A percentile compares a stretch with the other conserved stretches of the same genome.
Evolutionary conservation across 305 asterid genomes (phyloP).

Genomic region (Ilex paraguariensis): DNA sequence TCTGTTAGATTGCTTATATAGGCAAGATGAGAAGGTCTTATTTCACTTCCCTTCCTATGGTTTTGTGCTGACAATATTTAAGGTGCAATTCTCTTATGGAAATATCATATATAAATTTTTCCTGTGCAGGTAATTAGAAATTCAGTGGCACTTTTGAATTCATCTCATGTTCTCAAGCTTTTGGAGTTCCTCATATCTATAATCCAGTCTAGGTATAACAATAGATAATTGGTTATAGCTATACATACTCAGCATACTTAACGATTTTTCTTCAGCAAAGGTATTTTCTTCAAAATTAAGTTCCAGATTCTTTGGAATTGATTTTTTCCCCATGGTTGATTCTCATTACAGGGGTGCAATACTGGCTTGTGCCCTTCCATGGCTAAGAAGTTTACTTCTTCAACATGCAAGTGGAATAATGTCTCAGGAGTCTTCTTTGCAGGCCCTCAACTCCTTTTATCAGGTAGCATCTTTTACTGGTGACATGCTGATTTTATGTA

Average conservation of each 20-base stretch:
- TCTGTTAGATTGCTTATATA: slow-evolving; percentile 66
- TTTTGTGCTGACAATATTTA: too few species aligned
- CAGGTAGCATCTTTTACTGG: slow-evolving; percentile 38
- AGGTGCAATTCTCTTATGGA: too few species aligned
- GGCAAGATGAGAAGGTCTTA: slow-evolving; percentile 86
- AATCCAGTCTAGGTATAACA: slow-evolving; percentile 59
- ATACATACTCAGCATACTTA: too few species aligned
- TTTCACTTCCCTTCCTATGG: not conserved
- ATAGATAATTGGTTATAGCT: not conserved
- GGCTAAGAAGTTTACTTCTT: slow-evolving; percentile 81
- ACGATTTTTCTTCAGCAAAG: not conserved
- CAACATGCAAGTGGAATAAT: slow-evolving; percentile 82
- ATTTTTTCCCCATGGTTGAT: slow-evolving; percentile 10
- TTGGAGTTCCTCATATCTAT: slow-evolving; percentile 64
- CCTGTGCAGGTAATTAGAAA: slow-evolving; percentile 64
- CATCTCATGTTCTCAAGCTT: slow-evolving; percentile 77
- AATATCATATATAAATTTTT: not conserved
- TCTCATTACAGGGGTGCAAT: slow-evolving; percentile 70
- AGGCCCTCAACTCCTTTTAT: slow-evolving; percentile 66
- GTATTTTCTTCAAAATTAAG: not conserved
- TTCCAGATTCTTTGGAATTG: not conserved
- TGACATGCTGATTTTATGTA: too few species aligned
- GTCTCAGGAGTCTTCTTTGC: slow-evolving; percentile 86
- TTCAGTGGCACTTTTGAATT: slow-evolving; percentile 64
- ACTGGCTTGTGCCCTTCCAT: slow-evolving; percentile 86